These are phyloP conservation scores for Pseudogymnoascus pannorum DNA, from an alignment of 2,329 filamentous ascomycete species.

Conservation along the genomic window DNA sequence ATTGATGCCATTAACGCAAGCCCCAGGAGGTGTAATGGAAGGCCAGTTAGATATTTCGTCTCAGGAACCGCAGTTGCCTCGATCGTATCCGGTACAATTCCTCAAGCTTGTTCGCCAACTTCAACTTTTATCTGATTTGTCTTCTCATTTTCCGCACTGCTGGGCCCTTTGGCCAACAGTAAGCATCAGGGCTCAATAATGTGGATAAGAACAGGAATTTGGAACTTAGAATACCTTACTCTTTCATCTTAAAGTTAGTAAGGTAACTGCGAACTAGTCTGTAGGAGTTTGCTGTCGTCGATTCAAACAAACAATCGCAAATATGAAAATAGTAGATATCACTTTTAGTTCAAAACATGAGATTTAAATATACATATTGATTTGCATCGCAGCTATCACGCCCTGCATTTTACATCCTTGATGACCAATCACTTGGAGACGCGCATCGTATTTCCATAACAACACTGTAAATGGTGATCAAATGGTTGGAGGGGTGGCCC, in stretches of 20 bases:
- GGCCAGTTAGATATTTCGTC: slow-evolving; percentile 12
- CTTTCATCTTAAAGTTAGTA: neutral
- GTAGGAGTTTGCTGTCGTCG: neutral
- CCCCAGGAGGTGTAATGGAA: neutral
- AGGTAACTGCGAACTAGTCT: no score
- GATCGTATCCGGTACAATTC: neutral
- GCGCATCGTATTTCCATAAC: neutral
- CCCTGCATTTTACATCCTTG: neutral
- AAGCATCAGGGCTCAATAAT: neutral
- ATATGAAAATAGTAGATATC: neutral
- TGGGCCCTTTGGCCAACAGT: neutral
- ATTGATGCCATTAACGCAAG: slow-evolving; percentile 19
- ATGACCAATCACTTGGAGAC: neutral
- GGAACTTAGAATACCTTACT: neutral
- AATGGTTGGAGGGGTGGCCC: neutral
- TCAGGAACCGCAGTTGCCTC: slow-evolving; percentile 10
- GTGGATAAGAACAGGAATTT: neutral
- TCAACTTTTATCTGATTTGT: neutral
- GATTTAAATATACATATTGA: neutral
- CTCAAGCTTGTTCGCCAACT: neutral
- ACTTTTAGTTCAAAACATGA: neutral
- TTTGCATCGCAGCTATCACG: neutral
- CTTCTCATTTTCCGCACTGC: neutral
- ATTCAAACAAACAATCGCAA: neutral
- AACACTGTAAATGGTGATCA: neutral